These are phyloP conservation scores for Linnemannia zychae DNA, from an alignment of 192 early-diverging fungal species.

Conservation along the genomic window DNA sequence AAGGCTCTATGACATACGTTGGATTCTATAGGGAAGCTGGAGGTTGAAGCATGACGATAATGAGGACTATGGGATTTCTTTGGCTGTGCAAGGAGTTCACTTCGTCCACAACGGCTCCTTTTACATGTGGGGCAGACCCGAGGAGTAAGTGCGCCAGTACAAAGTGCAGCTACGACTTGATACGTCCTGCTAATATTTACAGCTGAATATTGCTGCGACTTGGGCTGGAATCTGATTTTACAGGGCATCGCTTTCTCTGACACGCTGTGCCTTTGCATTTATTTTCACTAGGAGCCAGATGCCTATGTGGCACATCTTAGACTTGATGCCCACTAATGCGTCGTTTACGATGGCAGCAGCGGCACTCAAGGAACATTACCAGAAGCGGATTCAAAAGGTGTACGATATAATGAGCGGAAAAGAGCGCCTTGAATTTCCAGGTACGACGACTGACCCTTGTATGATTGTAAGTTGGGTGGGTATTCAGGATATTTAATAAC, in stretches of 20 bases:
- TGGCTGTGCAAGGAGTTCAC: slow-evolving; percentile 63
- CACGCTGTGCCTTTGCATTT: too few species aligned
- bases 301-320: slow-evolving; percentile 55
- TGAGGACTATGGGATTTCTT: slow-evolving; percentile 60
- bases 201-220: too few species aligned
- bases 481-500: background rate
- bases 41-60: slow-evolving; percentile 61
- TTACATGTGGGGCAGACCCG: slow-evolving; percentile 63
- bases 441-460: slow-evolving; percentile 19
- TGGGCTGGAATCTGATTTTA: too few species aligned
- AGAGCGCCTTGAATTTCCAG: slow-evolving; percentile 30
- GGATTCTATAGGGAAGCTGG: slow-evolving; percentile 54
- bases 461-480: background rate
- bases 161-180: background rate
- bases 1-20: too few species aligned
- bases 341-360: slow-evolving; percentile 39
- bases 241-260: too few species aligned
- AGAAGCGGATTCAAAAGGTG: slow-evolving; percentile 54
- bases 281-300: slow-evolving; percentile 26
- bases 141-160: slow-evolving; percentile 42
- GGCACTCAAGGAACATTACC: slow-evolving; percentile 54
- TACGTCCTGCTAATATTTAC: background rate
- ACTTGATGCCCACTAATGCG: slow-evolving; percentile 61
- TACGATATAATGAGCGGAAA: slow-evolving; percentile 44
- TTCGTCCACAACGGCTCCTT: slow-evolving; percentile 67